Base-by-base conservation (phyloP, 2,329 filamentous ascomycete genomes). In the Aspergillus piperis region DNA sequence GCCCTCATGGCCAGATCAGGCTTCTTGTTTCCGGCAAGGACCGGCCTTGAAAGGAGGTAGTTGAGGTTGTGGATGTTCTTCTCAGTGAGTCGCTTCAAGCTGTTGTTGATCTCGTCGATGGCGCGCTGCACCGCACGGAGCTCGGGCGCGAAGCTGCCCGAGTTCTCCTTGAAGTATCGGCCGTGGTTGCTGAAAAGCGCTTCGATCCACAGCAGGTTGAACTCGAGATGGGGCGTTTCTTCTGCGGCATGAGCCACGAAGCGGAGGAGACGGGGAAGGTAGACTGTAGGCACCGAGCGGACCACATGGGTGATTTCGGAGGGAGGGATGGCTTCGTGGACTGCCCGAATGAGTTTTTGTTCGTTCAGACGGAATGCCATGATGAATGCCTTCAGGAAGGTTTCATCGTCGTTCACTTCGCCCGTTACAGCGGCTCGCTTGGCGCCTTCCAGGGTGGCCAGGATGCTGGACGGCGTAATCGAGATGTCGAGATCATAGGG, bases 361-460 rank as follows among this genome's bases (percentile, higher is more conserved):
- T 96, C 91, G 78, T 96, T 97, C 60, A 99, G 87, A 5, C 96
- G 90, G 83, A 99, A 99, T 1, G 93, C 90, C 95, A 99, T 99
- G 64, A 97, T 88, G 5, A 99, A 81, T 1, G 95, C 94, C 78
- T 95, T 96, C 64, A 98, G 85, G 75, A 91, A 96, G 8, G 74
- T 73, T 72, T 96, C 91, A 63, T 85, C 85, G 58, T 92, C 87
- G 59, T 89, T 83, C 32, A 90, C 80, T 8, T 89, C 85, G 54
- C 70, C 63, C 10, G 70, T 65, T 19, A 60, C 62, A 13, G 70
- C 64, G 1, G 75, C 67, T 44, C 67, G 59, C 64, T 77, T 77
- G n/a, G 77, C 76, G 30, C 69, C 75, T 36, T 76, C 71, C 0
- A 98, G 83, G 0, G 92, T 95, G 2, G 89, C 75, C 1, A 97